Conservation (phyloP, 2,329 filamentous ascomycete species). For the Microcera coccophila region DNA sequence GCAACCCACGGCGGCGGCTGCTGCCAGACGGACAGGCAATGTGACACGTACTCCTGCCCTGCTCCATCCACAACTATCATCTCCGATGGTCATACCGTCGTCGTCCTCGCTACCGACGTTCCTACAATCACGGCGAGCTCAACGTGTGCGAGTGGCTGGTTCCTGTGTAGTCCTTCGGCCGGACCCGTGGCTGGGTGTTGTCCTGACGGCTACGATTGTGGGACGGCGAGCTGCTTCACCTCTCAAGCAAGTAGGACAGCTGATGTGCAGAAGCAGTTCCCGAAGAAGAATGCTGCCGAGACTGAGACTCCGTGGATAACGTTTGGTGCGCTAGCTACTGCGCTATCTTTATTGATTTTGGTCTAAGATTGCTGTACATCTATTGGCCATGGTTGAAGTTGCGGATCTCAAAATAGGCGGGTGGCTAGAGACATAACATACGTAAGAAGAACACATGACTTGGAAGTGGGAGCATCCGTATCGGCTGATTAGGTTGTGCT, state of each 20-base stretch:
- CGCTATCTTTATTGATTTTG: conserved; percentile 5
- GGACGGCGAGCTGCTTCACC: conserved; percentile 66
- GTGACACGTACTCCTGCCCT: conserved; percentile 75
- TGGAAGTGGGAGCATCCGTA: too few species aligned
- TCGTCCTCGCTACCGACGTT: conserved; percentile 54
- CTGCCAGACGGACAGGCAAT: conserved; percentile 83
- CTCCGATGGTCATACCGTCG: conserved; percentile 65
- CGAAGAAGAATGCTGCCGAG: conserved; percentile 22
- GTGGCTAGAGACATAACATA: too few species aligned
- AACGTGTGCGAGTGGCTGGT: conserved; percentile 77
- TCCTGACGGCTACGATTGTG: conserved; percentile 72
- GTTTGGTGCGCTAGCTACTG: conserved; percentile 7
- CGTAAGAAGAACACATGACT: too few species aligned
- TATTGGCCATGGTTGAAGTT: too few species aligned
- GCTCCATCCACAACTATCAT: conserved; percentile 60
- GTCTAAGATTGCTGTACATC: too few species aligned
- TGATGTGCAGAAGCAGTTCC: conserved; percentile 53
- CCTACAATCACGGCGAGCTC: conserved; percentile 41
- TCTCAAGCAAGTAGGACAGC: conserved; percentile 49
- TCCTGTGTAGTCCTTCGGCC: conserved; percentile 55
- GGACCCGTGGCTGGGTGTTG: conserved; percentile 77
- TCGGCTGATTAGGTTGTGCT: too few species aligned
- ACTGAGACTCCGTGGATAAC: conserved; percentile 8
- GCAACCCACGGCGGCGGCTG: conserved; percentile 80
- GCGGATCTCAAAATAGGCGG: too few species aligned